These are phyloP conservation scores for Hyaloscypha finlandica DNA, from an alignment of 495 filamentous ascomycete genomes.

Conservation along the genomic window DNA sequence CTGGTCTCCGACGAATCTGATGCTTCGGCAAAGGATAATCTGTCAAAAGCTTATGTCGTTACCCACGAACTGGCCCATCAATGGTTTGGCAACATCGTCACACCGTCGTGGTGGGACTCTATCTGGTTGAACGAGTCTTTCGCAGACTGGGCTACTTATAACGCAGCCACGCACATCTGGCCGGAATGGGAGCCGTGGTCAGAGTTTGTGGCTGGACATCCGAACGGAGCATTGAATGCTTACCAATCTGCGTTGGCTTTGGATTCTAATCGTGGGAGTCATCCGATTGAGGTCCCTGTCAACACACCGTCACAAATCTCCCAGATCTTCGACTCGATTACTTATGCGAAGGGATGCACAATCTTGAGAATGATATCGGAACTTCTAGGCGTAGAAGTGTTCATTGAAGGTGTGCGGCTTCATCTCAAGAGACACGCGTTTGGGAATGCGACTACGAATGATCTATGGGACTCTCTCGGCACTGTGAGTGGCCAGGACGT, in stretches of 20 bases:
- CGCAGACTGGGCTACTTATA: conserved; percentile 19
- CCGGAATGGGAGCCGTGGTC: conserved; percentile 21
- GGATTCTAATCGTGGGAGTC: conserved; percentile 81
- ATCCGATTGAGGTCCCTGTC: conserved; percentile 68
- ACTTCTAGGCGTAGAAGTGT: conserved; percentile 20
- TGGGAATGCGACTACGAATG: conserved; percentile 26
- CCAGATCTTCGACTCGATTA: conserved; percentile 25
- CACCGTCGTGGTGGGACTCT: conserved; percentile 26
- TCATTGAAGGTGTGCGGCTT: conserved; percentile 20
- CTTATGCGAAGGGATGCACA: conserved; percentile 25
- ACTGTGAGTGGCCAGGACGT: conserved; percentile 21
- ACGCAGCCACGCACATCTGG: conserved; percentile 15
- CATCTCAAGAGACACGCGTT: conserved; percentile 23
- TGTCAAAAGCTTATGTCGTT: not conserved
- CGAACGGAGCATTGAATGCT: not conserved
- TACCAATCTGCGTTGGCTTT: conserved; percentile 46
- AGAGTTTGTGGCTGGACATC: conserved; percentile 12
- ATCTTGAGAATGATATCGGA: conserved; percentile 26
- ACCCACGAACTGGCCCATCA: conserved; percentile 31
- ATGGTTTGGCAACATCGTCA: conserved; percentile 34
- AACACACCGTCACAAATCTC: not conserved
- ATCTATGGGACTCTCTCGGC: conserved; percentile 22
- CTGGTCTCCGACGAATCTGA: conserved; percentile 12
- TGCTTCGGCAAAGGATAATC: not conserved
- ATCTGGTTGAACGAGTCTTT: conserved; percentile 37